These are phyloP conservation scores for Aureobasidium sp. DNA, from an alignment of 2,329 filamentous ascomycete genomes.

Conservation along the genomic window DNA sequence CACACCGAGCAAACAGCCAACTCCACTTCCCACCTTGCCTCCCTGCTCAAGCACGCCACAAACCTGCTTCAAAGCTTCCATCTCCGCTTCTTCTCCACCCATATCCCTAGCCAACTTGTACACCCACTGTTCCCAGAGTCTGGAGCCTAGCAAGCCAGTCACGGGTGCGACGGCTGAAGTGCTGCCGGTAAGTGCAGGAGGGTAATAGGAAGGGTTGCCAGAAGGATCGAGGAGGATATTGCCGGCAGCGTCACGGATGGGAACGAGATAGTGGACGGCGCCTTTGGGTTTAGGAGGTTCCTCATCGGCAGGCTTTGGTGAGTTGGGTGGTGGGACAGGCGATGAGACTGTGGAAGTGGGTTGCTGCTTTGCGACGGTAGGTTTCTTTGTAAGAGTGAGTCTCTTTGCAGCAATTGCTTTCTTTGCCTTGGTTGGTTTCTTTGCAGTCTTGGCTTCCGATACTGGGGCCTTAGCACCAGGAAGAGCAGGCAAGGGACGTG, in stretches of 20 bases:
- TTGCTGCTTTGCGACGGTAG: not conserved
- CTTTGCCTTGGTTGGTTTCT: not conserved
- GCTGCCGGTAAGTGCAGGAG: slow-evolving; percentile 26
- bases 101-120: slow-evolving; percentile 82
- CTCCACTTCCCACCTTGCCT: slow-evolving; percentile 48
- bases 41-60: slow-evolving; percentile 52
- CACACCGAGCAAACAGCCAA: slow-evolving; percentile 53
- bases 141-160: slow-evolving; percentile 74
- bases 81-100: slow-evolving; percentile 47
- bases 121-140: slow-evolving; percentile 96
- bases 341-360: no score
- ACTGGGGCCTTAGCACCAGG: not conserved
- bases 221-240: slow-evolving; percentile 24
- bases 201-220: slow-evolving; percentile 21
- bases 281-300: not conserved
- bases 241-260: slow-evolving; percentile 18
- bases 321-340: no score
- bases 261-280: slow-evolving; percentile 6
- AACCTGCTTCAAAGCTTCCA: slow-evolving; percentile 46
- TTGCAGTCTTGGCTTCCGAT: not conserved
- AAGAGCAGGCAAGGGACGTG: not conserved
- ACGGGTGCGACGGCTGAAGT: slow-evolving; percentile 38
- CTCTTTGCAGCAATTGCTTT: no score
- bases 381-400: not conserved
- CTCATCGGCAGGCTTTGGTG: no score